Evolutionary conservation across 202 grass and related monocot genomes (phyloP).

Genomic region (Dendrocalamus latiflorus): DNA sequence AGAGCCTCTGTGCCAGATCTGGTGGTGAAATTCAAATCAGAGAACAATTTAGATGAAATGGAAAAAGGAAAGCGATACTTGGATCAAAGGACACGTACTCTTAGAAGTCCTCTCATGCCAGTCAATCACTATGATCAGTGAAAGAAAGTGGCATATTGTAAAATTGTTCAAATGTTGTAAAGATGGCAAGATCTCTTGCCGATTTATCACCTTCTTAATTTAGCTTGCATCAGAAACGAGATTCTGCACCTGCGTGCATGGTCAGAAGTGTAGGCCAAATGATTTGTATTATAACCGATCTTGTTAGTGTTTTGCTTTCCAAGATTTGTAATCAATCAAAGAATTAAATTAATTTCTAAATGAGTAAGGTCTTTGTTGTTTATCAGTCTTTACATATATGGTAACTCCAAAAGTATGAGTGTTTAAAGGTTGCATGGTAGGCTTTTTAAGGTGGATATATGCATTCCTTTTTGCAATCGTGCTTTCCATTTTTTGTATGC

Average conservation of each 20-base stretch:
- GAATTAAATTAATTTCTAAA: not conserved
- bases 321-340: not conserved
- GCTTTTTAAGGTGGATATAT: not conserved
- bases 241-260: constrained; percentile 1
- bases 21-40: constrained; percentile 41
- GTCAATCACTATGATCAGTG: constrained; percentile 48
- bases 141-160: not conserved
- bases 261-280: not conserved
- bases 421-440: not conserved
- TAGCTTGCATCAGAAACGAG: not conserved
- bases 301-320: not conserved
- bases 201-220: not conserved
- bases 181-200: constrained; percentile 44
- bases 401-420: not conserved
- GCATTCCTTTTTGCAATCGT: not conserved
- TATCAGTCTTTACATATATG: not conserved
- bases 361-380: not conserved
- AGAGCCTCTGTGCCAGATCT: constrained; percentile 50
- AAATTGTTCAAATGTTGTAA: constrained; percentile 1
- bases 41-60: constrained; percentile 34
- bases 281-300: not conserved
- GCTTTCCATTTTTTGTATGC: not conserved
- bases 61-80: constrained; percentile 37
- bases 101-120: constrained; percentile 68
- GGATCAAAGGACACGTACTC: constrained; percentile 25